Evolutionary conservation across 176 grass and related monocot genomes (phyloP).

Genomic region (Oryza officinalis): DNA sequence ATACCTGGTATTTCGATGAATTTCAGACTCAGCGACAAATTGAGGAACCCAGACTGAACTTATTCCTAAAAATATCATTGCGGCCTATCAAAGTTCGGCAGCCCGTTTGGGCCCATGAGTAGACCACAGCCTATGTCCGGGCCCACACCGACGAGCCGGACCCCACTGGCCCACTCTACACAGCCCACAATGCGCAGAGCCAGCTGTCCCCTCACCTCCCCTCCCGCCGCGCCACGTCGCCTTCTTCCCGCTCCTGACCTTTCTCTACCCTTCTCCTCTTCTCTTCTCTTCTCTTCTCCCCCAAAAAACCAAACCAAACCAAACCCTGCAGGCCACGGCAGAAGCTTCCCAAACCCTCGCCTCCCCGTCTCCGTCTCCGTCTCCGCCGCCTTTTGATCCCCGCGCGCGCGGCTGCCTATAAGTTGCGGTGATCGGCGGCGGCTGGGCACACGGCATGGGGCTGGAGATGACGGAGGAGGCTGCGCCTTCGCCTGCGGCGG

Average conservation of each 20-base stretch:
- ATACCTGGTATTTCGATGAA: too few species aligned
- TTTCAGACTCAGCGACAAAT: too few species aligned
- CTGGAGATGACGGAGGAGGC: constrained; percentile 29
- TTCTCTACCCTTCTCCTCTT: neutral
- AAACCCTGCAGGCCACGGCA: neutral
- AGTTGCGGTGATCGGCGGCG: neutral
- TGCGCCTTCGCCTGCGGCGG: neutral
- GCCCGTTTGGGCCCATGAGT: too few species aligned
- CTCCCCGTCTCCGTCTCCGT: neutral
- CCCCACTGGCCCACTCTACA: too few species aligned
- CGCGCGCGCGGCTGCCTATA: neutral
- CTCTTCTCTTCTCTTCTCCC: too few species aligned
- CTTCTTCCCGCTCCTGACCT: neutral
- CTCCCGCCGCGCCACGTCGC: constrained; percentile 16
- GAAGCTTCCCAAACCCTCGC: constrained; percentile 25
- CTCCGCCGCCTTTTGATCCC: neutral
- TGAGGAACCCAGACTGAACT: too few species aligned
- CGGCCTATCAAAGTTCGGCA: too few species aligned
- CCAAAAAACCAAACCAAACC: too few species aligned
- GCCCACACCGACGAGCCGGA: too few species aligned
- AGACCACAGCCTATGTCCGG: too few species aligned
- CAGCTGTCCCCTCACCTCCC: neutral
- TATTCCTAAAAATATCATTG: too few species aligned
- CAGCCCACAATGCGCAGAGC: too few species aligned
- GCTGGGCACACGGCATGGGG: constrained; percentile 20